Percentiles rank a stretch among this genome's conserved stretches.
phyloP scores from a whole-genome alignment of 1,284 basidiomycete genomes.

The Spongiforma sp. region DNA sequence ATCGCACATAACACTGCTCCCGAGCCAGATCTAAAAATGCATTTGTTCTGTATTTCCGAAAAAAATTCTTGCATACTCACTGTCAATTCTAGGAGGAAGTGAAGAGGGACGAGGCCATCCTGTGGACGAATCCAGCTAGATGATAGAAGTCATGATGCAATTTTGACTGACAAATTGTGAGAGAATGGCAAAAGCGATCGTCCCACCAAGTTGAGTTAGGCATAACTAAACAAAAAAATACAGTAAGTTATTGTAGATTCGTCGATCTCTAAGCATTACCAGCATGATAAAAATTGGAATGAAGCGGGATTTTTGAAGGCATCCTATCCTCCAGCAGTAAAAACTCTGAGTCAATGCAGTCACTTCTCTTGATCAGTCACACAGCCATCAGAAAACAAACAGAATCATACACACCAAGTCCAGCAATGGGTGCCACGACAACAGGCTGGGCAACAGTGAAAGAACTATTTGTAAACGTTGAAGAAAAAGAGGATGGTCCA shows the following conservation, averaged over 20 bases:
- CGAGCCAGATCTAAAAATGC: slow-evolving; percentile 15
- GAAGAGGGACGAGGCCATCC: slow-evolving; percentile 2
- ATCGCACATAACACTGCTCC: slow-evolving; percentile 15
- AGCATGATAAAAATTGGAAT: slow-evolving; percentile 11
- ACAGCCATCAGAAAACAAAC: not conserved
- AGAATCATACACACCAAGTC: slow-evolving; percentile 9
- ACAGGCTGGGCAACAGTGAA: not conserved
- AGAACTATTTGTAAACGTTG: too few relatives aligned
- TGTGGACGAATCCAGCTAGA: not conserved
- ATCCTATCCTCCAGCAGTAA: slow-evolving; percentile 20
- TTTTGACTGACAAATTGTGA: too few relatives aligned
- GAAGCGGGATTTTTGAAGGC: not conserved
- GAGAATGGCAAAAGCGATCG: too few relatives aligned
- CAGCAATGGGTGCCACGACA: slow-evolving; percentile 11
- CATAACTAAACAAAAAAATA: not conserved
- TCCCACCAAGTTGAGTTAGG: too few relatives aligned
- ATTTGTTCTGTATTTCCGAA: not conserved
- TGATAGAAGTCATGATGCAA: too few relatives aligned
- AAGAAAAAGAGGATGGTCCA: too few relatives aligned
- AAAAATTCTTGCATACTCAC: not conserved
- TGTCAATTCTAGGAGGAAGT: not conserved
- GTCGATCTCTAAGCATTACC: slow-evolving; percentile 10
- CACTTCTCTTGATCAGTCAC: slow-evolving; percentile 9
- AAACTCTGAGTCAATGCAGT: slow-evolving; percentile 15
- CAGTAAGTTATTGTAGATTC: not conserved